Conservation (phyloP, 2,329 filamentous ascomycete species). For the Aureobasidium mangrovei region DNA sequence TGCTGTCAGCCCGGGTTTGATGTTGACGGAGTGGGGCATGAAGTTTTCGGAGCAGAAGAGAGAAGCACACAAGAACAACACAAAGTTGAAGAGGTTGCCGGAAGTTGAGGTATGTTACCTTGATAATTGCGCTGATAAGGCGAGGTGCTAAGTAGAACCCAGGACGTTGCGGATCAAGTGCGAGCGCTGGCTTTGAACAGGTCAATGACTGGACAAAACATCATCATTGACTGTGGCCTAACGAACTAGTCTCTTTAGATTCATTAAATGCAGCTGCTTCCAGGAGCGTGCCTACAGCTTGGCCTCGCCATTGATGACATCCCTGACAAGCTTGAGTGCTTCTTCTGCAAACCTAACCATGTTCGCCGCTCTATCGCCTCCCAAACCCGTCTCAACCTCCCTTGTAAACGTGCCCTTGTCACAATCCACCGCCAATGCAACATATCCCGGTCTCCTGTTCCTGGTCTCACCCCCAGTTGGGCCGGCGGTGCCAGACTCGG, state of each 20-base stretch:
- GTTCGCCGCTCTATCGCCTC: constrained; percentile 48
- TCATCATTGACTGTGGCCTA: constrained; percentile 41
- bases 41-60: constrained; percentile 39
- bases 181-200: constrained; percentile 41
- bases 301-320: constrained; percentile 43
- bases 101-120: constrained; percentile 34
- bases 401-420: constrained; percentile 43
- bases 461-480: constrained; percentile 49
- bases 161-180: constrained; percentile 48
- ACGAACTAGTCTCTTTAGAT: constrained; percentile 1
- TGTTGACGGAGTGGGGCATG: constrained; percentile 39
- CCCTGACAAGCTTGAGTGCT: constrained; percentile 46
- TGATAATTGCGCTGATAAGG: background rate
- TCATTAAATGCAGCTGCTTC: background rate
- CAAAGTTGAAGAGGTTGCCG: constrained; percentile 19
- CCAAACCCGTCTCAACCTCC: constrained; percentile 49
- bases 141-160: constrained; percentile 11
- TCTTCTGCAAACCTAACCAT: constrained; percentile 56
- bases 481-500: constrained; percentile 56
- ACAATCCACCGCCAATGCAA: constrained; percentile 52
- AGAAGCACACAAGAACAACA: constrained; percentile 27
- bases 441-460: constrained; percentile 55
- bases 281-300: constrained; percentile 26
- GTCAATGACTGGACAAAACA: constrained; percentile 46
- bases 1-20: constrained; percentile 46